Evolutionary conservation across 257 asterid species (phyloP).

Genomic region (Mitragyna speciosa): DNA sequence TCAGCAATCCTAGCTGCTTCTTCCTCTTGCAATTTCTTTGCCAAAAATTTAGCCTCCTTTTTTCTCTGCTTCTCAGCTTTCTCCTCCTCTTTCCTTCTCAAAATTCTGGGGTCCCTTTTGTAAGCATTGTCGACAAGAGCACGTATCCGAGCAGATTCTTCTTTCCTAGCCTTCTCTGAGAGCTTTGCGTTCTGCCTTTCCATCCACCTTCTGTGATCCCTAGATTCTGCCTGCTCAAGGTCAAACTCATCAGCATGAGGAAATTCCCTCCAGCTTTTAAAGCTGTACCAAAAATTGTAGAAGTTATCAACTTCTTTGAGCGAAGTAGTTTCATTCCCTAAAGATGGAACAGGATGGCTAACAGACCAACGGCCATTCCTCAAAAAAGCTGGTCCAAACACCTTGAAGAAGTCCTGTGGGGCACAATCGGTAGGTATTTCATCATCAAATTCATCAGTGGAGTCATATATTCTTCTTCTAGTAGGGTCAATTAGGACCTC

Average conservation of each 20-base stretch:
- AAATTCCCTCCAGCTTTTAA: conserved; percentile 97
- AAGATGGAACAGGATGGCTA: conserved; percentile 56
- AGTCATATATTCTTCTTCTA: conserved; percentile 89
- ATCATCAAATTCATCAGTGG: conserved; percentile 97
- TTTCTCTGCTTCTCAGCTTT: conserved; percentile 88
- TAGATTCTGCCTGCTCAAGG: conserved; percentile 89
- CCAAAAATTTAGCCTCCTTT: conserved; percentile 80
- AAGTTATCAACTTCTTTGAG: conserved; percentile 71
- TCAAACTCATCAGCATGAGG: conserved; percentile 98
- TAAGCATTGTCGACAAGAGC: conserved; percentile 90
- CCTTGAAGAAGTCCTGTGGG: conserved; percentile 90
- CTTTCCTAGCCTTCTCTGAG: conserved; percentile 92
- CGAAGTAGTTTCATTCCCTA: conserved; percentile 75
- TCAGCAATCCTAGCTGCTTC: conserved; percentile 70
- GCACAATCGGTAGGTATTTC: conserved; percentile 82
- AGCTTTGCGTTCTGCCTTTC: conserved; percentile 94
- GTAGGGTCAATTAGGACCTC: conserved; percentile 87
- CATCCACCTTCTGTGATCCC: conserved; percentile 98
- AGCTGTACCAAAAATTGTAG: conserved; percentile 85
- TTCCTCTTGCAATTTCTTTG: conserved; percentile 84
- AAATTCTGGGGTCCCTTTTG: conserved; percentile 80
- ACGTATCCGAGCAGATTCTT: conserved; percentile 73
- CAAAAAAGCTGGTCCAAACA: conserved; percentile 91
- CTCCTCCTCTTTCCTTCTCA: conserved; percentile 73
- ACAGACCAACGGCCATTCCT: conserved; percentile 99